Conservation (phyloP, 2,329 filamentous ascomycete species). For the Penicillium sp. region DNA sequence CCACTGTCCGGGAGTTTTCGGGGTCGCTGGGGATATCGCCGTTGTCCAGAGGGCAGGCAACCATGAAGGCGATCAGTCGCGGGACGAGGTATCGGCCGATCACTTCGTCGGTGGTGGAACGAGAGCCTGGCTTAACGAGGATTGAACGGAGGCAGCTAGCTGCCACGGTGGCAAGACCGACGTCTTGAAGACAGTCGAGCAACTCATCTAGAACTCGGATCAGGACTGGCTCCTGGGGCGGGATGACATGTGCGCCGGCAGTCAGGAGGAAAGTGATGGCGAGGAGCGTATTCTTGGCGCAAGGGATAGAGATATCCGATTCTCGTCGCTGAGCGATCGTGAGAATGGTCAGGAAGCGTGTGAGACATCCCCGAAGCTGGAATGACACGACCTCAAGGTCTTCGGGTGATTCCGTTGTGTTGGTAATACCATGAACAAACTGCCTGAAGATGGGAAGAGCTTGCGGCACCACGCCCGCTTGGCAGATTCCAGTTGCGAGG, state of each 20-base stretch:
- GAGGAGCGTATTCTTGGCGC: slow-evolving; percentile 89
- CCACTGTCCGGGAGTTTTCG: slow-evolving; percentile 68
- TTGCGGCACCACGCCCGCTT: slow-evolving; percentile 84
- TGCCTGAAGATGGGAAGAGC: slow-evolving; percentile 87
- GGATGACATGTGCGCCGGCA: slow-evolving; percentile 70
- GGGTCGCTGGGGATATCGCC: slow-evolving; percentile 66
- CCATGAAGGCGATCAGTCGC: slow-evolving; percentile 72
- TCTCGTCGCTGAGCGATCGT: slow-evolving; percentile 51
- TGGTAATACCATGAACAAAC: slow-evolving; percentile 75
- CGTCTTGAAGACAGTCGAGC: slow-evolving; percentile 71
- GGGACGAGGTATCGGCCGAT: slow-evolving; percentile 75
- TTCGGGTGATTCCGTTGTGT: slow-evolving; percentile 29
- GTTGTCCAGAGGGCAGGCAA: slow-evolving; percentile 51
- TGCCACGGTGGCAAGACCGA: slow-evolving; percentile 72
- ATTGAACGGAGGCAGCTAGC: slow-evolving; percentile 86
- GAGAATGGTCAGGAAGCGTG: slow-evolving; percentile 74
- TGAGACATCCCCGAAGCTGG: slow-evolving; percentile 80
- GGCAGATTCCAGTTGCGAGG: slow-evolving; percentile 80
- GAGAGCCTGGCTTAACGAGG: slow-evolving; percentile 63
- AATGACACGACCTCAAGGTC: slow-evolving; percentile 54
- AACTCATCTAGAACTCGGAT: slow-evolving; percentile 75
- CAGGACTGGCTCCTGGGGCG: slow-evolving; percentile 72
- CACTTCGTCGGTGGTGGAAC: slow-evolving; percentile 65
- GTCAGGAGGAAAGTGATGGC: slow-evolving; percentile 88
- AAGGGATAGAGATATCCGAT: slow-evolving; percentile 72